Base-by-base conservation (phyloP, 331 rosid genomes). In the Malus hybrid region DNA sequence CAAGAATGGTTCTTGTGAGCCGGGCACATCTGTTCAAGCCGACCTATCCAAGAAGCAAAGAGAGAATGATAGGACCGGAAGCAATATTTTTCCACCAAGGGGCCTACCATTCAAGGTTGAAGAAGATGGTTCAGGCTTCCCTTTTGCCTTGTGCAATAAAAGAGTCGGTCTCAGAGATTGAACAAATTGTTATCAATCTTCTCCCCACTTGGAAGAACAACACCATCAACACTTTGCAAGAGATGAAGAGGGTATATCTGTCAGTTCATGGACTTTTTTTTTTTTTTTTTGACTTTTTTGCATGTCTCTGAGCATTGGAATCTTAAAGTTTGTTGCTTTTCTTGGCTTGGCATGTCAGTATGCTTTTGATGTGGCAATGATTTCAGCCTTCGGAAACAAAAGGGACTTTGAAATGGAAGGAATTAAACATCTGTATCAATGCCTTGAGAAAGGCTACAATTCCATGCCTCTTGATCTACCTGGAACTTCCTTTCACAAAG, bases 41-140 rank as follows among this genome's bases (percentile, higher is more conserved):
- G 39, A 90, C 97, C 7, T 91, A 91, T 82, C 98, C 98, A 6
- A 85, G 89, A 54, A 87, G 98, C 94, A 93, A 93, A 85, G 96
- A 88, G 88, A 88, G 46, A 73, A 48, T 93, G 76, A 93, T 93
- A 5, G 98, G 98, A 3, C 97, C 96, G 3, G 86, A 90, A 70
- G 97, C 97, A 29, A 48, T 93, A 22, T 91, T 93, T 79, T 93
- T 93, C 56, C 98, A 93, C 65, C 89, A 91, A 66, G 98, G 98
- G 15, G 73, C 83, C 34, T 91, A 91, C 65, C 98, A 93, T 85
- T 84, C 94, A 31, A 77, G 72, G 80, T 88, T 93, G 6, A 93
- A 84, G 82, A 93, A 85, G 80, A 36, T 93, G 2, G 77, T 93
- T 48, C 98, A 81, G 42, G 76, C 89, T 59, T 87, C 96, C 1